These are phyloP conservation scores for Rhodosporidiobolus sp. DNA, from an alignment of 768 basidiomycete genomes.

Conservation along the genomic window DNA sequence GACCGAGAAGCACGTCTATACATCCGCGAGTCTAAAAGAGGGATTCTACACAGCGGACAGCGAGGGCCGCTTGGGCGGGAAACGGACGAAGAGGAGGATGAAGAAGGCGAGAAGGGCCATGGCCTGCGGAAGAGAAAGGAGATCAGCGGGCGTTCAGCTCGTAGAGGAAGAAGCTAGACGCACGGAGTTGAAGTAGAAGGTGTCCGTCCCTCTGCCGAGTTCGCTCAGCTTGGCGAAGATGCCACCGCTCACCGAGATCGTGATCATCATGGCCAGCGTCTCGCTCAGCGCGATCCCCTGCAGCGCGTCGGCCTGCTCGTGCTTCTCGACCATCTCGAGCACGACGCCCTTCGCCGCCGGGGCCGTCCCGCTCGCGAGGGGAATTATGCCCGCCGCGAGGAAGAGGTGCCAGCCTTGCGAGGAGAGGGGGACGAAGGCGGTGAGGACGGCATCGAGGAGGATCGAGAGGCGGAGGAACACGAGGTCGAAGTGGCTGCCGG, in stretches of 20 bases:
- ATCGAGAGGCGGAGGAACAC: slow-evolving; percentile 46
- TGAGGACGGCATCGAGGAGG: slow-evolving; percentile 46
- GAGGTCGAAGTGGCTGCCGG: slow-evolving; percentile 47
- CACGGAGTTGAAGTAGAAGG: slow-evolving; percentile 46
- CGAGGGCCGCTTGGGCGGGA: slow-evolving; percentile 15
- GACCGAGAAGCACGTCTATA: background rate
- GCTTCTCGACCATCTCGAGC: slow-evolving; percentile 46
- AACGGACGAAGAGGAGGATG: slow-evolving; percentile 40
- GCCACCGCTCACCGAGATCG: slow-evolving; percentile 41
- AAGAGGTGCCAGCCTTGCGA: slow-evolving; percentile 45
- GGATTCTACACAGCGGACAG: background rate
- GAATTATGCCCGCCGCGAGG: slow-evolving; percentile 44
- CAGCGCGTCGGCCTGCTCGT: slow-evolving; percentile 46
- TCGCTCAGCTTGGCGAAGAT: slow-evolving; percentile 43
- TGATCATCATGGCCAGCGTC: slow-evolving; percentile 43
- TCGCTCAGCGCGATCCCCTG: slow-evolving; percentile 47
- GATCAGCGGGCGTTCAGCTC: no score
- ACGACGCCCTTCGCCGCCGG: slow-evolving; percentile 48
- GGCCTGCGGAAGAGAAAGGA: slow-evolving; percentile 13
- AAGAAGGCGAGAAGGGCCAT: slow-evolving; percentile 43
- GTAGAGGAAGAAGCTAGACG: slow-evolving; percentile 19
- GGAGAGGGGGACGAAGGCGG: slow-evolving; percentile 38
- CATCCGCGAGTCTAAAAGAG: background rate
- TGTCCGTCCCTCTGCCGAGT: slow-evolving; percentile 39
- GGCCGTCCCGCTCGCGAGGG: slow-evolving; percentile 48